Evolutionary conservation across 169 alveolate genomes (phyloP).

Genomic region (Babesia microti): DNA sequence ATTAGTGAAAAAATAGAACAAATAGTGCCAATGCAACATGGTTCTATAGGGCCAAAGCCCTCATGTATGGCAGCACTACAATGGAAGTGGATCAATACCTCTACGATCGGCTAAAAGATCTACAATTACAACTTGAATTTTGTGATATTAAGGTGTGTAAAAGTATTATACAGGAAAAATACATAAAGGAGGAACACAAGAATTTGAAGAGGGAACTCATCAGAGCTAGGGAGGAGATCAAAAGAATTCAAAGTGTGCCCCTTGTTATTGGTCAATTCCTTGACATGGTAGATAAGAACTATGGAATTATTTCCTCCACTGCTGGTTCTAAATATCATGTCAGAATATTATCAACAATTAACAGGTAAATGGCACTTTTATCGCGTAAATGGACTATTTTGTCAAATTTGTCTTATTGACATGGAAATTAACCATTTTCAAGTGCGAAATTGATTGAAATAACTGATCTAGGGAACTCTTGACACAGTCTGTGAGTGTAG

Average conservation of each 20-base stretch:
- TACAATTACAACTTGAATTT: constrained; percentile 75
- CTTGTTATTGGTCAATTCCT: constrained; percentile 95
- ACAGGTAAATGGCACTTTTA: constrained; percentile 45
- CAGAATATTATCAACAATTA: constrained; percentile 92
- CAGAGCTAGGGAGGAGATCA: constrained; percentile 92
- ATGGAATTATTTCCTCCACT: constrained; percentile 92
- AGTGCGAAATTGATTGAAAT: neutral
- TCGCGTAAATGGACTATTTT: neutral
- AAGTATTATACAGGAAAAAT: constrained; percentile 72
- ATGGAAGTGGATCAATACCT: too few relatives aligned
- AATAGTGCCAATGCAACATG: too few relatives aligned
- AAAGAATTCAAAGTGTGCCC: constrained; percentile 95
- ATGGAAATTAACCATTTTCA: too few relatives aligned
- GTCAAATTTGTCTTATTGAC: neutral
- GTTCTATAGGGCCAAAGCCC: too few relatives aligned
- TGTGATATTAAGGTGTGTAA: constrained; percentile 54
- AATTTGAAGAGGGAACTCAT: constrained; percentile 91
- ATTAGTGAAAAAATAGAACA: too few relatives aligned
- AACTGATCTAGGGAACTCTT: constrained; percentile 79
- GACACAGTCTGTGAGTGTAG: constrained; percentile 95
- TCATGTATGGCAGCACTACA: too few relatives aligned
- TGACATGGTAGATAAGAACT: constrained; percentile 92
- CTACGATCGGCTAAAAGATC: constrained; percentile 63
- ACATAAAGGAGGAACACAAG: constrained; percentile 94
- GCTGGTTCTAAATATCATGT: constrained; percentile 95